Evolutionary conservation across 345 rosid genomes (phyloP), one percentile per base, ranked within the genome.

Genomic region (Sisymbrium irio): DNA sequence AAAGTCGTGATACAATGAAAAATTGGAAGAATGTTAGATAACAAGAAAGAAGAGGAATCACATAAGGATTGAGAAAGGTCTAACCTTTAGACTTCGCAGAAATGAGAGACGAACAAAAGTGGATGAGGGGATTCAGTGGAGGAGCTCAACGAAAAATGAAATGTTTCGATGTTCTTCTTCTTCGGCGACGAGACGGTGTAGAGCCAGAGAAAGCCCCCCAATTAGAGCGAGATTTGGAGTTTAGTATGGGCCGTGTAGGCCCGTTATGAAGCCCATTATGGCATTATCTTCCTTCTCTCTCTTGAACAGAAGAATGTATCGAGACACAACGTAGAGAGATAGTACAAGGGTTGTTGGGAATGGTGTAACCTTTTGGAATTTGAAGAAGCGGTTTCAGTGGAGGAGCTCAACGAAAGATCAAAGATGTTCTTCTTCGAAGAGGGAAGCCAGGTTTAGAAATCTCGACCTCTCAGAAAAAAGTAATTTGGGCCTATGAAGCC

Each of bases 51-150:
- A 18, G 76, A 71, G 17, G 11, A 10, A 77, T 28, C 67, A 17
- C 5, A 15, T 7, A 65, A 49, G 22, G 67, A 49, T 18, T 57
- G 62, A 77, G 72, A 65, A 64, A 3, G 10, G 49, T 20, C 72
- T 71, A 39, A 77, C 80, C 80, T 77, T 62, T 37, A 22, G 45
- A 64, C 27, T 28, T 64, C 56, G 55, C 67, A 58, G 36, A 66
- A 47, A 18, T 35, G 9, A 56, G 54, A 9, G 66, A 44, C 7
- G 62, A 22, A 7, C 20, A 28, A 49, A 49, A 10, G 22, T n/a
- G n/a, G 17, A 54, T 20, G 66, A 65, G 53, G 44, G 60, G 60
- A 74, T 65, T 65, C 78, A 65, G 66, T 46, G 44, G 50, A 57
- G 60, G 37, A 65, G 65, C 65, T 56, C 65, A 58, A 73, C 17